Evolutionary conservation across 148 eudicot species (phyloP), one percentile per base, ranked within the genome.

Genomic region (Fagopyrum esculentum): DNA sequence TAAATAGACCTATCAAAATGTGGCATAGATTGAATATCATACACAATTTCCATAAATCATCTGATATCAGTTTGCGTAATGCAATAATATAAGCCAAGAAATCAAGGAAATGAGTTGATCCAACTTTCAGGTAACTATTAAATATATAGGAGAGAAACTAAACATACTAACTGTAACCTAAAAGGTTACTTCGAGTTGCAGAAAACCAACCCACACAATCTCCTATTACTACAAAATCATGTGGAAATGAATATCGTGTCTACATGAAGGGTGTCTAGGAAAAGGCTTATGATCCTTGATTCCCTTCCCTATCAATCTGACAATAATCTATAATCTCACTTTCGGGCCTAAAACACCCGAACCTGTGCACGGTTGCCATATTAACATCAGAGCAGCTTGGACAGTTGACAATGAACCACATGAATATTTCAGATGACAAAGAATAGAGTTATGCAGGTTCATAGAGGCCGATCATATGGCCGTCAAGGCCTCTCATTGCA

Each of bases 381-480:
- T 17, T 43, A n/a, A 26, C 11, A 6, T 70, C 73, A 70, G 47
- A 45, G 15, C 46, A 70, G 26, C 29, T 70, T 3, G 15, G 45
- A 70, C 15, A 10, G 15, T 44, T 45, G 30, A 45, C 9, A 17
- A 15, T 45, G 73, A 70, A 45, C 29, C 51, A 45, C 69, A 3
- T 63, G 69, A 9, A 10, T 35, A 35, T 35, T 35, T 35, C 40
- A 35, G 1, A 35, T 35, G 40, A 35, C 40, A 35, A 35, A 35
- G 3, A 35, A 35, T 35, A 35, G 43, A 3, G 3, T 87, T 85
- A 93, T 26, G 80, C 79, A 7, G 97, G 92, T 78, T 91, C 90
- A 49, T 88, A 88, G 30, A 93, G 91, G 74, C 93, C 97, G 44
- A 93, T 77, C 74, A 89, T 84, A 78, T 91, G 91, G 68, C 94